phyloP scores from a whole-genome alignment of 495 filamentous ascomycete species.

The Aspergillus indologenus region DNA sequence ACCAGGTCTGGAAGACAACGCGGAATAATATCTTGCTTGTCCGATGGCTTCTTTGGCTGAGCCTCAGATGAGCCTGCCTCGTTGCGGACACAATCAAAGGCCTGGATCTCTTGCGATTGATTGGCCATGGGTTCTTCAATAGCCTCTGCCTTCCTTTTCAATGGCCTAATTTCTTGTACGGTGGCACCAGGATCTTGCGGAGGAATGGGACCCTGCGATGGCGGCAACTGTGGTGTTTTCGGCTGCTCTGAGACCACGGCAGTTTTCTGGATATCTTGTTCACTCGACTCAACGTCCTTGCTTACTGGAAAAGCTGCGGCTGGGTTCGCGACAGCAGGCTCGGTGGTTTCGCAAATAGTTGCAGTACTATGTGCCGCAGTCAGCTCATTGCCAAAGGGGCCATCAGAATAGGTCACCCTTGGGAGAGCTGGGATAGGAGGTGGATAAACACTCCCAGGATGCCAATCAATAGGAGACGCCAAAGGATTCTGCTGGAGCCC shows the following conservation, averaged over 20 bases:
- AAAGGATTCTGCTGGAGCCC: background rate
- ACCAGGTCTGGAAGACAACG: conserved; percentile 12
- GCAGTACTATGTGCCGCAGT: background rate
- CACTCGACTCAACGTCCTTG: background rate
- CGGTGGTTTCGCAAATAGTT: background rate
- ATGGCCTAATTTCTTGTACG: background rate
- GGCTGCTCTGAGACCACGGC: background rate
- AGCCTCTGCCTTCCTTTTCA: conserved; percentile 16
- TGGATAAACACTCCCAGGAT: conserved; percentile 1
- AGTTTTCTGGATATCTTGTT: background rate
- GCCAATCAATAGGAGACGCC: background rate
- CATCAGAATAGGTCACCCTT: conserved; percentile 14
- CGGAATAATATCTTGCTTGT: background rate
- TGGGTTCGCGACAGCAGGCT: background rate
- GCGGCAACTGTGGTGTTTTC: no score
- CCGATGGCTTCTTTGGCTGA: conserved; percentile 20
- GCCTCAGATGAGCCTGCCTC: conserved; percentile 26
- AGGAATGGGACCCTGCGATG: background rate
- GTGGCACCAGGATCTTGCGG: background rate
- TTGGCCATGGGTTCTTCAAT: conserved; percentile 1
- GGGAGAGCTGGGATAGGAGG: background rate
- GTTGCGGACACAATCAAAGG: conserved; percentile 2
- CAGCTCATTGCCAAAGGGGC: conserved; percentile 15
- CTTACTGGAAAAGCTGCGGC: background rate
- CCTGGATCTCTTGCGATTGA: conserved; percentile 1